Conservation (phyloP, 306 rosid genomes). For the Urtica urens region DNA sequence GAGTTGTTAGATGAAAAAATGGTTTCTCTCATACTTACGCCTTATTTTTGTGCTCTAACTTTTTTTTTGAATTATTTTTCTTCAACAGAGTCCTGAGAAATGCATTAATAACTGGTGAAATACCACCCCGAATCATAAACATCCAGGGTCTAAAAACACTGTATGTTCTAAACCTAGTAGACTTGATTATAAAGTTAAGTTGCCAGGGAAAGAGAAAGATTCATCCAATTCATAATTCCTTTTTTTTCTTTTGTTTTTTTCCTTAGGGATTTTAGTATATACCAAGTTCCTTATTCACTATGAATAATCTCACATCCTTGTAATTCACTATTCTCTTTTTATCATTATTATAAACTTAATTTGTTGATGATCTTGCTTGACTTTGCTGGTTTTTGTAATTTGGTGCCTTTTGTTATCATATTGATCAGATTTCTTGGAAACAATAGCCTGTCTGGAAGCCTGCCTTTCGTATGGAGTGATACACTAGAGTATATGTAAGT, state of each 20-base stretch:
- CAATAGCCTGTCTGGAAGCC: conserved; percentile 21
- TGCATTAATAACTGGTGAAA: conserved; percentile 14
- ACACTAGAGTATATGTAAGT: conserved; percentile 13
- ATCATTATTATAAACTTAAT: neutral
- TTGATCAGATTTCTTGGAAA: conserved; percentile 27
- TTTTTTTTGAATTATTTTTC: neutral
- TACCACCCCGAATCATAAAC: conserved; percentile 19
- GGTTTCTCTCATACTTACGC: neutral
- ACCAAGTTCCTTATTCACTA: conserved; percentile 20
- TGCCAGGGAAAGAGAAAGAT: neutral
- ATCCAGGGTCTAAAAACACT: neutral
- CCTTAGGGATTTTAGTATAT: conserved; percentile 25
- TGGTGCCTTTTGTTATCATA: neutral
- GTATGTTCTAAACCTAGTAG: conserved; percentile 7
- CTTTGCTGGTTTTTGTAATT: neutral
- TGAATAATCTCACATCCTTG: conserved; percentile 14
- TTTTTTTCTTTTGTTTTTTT: neutral
- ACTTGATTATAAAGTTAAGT: neutral
- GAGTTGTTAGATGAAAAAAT: conserved; percentile 17
- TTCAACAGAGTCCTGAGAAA: conserved; percentile 19
- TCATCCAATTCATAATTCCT: conserved; percentile 3
- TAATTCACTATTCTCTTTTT: neutral
- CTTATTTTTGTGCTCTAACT: neutral
- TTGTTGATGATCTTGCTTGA: neutral
- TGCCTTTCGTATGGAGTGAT: conserved; percentile 13